Percentiles rank a stretch among this genome's conserved stretches.
phyloP scores from a whole-genome alignment of 1,139 yeast genomes.

The Hyphopichia fennica region DNA sequence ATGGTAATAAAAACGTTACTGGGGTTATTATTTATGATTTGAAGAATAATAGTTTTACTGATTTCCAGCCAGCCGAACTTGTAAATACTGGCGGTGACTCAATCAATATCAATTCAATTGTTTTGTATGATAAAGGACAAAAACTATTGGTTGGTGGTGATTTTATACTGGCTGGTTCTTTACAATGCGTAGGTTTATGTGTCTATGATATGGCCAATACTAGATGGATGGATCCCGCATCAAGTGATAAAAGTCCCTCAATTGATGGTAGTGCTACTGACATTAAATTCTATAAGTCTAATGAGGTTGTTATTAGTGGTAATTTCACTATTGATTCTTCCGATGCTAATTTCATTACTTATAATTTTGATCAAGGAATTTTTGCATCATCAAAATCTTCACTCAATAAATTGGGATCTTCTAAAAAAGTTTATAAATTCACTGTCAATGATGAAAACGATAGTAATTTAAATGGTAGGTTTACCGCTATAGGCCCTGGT shows the following conservation, averaged over 20 bases:
- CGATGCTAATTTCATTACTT: slow-evolving; percentile 45
- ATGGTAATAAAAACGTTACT: slow-evolving; percentile 22
- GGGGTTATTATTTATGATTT: slow-evolving; percentile 58
- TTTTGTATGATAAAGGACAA: slow-evolving; percentile 48
- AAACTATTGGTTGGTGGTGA: slow-evolving; percentile 76
- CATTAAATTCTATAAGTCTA: slow-evolving; percentile 51
- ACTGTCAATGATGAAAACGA: slow-evolving; percentile 49
- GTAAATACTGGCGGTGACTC: slow-evolving; percentile 23
- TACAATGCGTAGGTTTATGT: slow-evolving; percentile 65
- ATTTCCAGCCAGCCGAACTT: slow-evolving; percentile 50
- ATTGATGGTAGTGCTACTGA: slow-evolving; percentile 57
- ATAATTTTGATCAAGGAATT: slow-evolving; percentile 44
- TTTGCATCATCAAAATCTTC: slow-evolving; percentile 19
- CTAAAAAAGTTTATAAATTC: slow-evolving; percentile 46
- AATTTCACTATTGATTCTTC: slow-evolving; percentile 43
- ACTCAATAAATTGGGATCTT: slow-evolving; percentile 28
- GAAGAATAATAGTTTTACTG: slow-evolving; percentile 32
- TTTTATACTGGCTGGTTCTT: slow-evolving; percentile 60
- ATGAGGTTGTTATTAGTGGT: slow-evolving; percentile 64
- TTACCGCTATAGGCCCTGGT: slow-evolving; percentile 56
- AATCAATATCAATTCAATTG: slow-evolving; percentile 52
- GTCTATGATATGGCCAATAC: slow-evolving; percentile 58
- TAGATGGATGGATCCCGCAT: slow-evolving; percentile 55
- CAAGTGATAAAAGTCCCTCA: slow-evolving; percentile 33
- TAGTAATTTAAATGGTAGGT: slow-evolving; percentile 45